A percentile compares a stretch with the other conserved stretches of the same genome.
Evolutionary conservation across 2,329 filamentous ascomycete species (phyloP).

Genomic region (Fusarium haematococcum): DNA sequence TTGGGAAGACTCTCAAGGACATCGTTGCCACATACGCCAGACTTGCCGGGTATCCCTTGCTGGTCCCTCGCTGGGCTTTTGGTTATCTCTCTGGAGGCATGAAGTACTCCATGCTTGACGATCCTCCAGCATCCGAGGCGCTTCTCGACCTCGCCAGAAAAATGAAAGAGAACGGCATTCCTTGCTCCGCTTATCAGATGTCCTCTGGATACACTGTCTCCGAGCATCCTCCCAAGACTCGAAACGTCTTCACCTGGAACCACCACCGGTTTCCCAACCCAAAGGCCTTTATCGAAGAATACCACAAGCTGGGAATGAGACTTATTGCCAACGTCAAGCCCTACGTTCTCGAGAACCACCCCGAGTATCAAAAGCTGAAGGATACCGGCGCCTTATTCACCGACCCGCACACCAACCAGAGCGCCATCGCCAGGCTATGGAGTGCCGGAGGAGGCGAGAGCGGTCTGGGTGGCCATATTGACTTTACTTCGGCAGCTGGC

Average conservation of each 20-base stretch:
- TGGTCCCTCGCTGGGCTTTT: conserved; percentile 78
- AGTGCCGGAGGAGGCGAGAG: conserved; percentile 78
- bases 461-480: conserved; percentile 77
- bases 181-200: conserved; percentile 79
- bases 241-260: conserved; percentile 79
- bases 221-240: conserved; percentile 74
- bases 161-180: conserved; percentile 73
- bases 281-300: conserved; percentile 70
- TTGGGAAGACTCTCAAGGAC: conserved; percentile 74
- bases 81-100: conserved; percentile 77
- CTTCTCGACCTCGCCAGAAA: conserved; percentile 71
- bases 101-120: conserved; percentile 65
- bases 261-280: conserved; percentile 76
- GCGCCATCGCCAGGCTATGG: conserved; percentile 74
- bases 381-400: conserved; percentile 71
- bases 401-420: conserved; percentile 63
- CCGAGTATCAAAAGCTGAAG: conserved; percentile 72
- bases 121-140: conserved; percentile 66
- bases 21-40: conserved; percentile 75
- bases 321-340: conserved; percentile 80
- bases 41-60: conserved; percentile 74
- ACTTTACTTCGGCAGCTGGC: conserved; percentile 76
- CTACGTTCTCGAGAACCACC: conserved; percentile 75
- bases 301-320: conserved; percentile 73
- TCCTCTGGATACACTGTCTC: conserved; percentile 78